These are phyloP conservation scores for Alternaria dauci DNA, from an alignment of 2,329 filamentous ascomycete species.

Conservation along the genomic window DNA sequence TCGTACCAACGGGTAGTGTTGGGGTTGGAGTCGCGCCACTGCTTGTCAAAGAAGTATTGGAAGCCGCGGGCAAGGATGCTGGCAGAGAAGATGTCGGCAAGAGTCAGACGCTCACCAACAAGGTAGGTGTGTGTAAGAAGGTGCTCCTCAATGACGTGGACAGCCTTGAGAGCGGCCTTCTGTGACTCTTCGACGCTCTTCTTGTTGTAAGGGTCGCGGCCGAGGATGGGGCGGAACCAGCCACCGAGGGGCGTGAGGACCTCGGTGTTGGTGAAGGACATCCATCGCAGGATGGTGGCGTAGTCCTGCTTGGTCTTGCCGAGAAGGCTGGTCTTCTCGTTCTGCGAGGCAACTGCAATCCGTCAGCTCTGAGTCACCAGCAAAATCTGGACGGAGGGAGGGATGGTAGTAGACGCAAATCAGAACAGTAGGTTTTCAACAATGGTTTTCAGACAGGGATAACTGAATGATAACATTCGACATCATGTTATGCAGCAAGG, in stretches of 20 bases:
- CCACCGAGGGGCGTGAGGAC: slow-evolving; percentile 74
- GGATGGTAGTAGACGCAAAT: slow-evolving; percentile 74
- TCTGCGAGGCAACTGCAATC: slow-evolving; percentile 89
- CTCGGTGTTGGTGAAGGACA: slow-evolving; percentile 96
- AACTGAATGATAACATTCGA: slow-evolving; percentile 71
- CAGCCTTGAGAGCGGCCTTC: slow-evolving; percentile 72
- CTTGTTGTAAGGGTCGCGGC: slow-evolving; percentile 93
- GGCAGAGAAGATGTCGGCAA: slow-evolving; percentile 89
- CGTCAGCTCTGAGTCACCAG: slow-evolving; percentile 43
- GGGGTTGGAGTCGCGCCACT: slow-evolving; percentile 83
- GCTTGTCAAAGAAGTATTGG: slow-evolving; percentile 92
- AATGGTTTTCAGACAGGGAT: slow-evolving; percentile 90
- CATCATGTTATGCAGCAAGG: slow-evolving; percentile 61
- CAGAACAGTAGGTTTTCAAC: slow-evolving; percentile 82
- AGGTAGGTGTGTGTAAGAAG: slow-evolving; percentile 94
- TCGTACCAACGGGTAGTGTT: slow-evolving; percentile 93
- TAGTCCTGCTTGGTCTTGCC: slow-evolving; percentile 99
- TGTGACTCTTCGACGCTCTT: slow-evolving; percentile 85
- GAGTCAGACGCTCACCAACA: slow-evolving; percentile 95
- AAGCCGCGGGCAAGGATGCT: slow-evolving; percentile 85
- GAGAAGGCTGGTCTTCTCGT: slow-evolving; percentile 99
- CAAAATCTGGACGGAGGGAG: slow-evolving; percentile 25
- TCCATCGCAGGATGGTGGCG: slow-evolving; percentile 96
- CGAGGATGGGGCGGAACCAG: slow-evolving; percentile 89
- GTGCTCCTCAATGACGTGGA: slow-evolving; percentile 83